Percentiles rank a stretch among this genome's conserved stretches.
phyloP scores from a whole-genome alignment of 2,329 filamentous ascomycete genomes.

The Talaromyces marneffei region DNA sequence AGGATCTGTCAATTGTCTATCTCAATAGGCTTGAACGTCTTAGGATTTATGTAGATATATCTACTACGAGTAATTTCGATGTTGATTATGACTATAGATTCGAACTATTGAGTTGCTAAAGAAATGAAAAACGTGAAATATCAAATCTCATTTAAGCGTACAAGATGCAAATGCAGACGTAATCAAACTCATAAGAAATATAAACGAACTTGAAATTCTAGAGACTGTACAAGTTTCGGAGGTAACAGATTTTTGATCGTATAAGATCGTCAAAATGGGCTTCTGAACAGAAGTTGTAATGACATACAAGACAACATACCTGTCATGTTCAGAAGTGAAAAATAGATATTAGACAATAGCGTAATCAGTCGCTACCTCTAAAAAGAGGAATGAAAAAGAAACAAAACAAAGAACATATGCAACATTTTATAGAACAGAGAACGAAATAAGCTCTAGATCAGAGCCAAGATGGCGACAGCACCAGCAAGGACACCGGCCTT shows the following conservation, averaged over 20 bases:
- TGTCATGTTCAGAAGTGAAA: not conserved
- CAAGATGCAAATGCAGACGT: not conserved
- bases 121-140: not conserved
- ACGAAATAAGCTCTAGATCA: not conserved
- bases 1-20: no score
- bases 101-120: no score
- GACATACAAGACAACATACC: not conserved
- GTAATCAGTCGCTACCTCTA: constrained; percentile 11
- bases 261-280: not conserved
- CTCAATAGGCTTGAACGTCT: no score
- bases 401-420: not conserved
- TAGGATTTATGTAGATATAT: not conserved
- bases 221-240: constrained; percentile 3
- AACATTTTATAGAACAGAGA: not conserved
- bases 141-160: not conserved
- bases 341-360: constrained; percentile 14
- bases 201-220: not conserved
- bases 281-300: not conserved
- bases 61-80: no score
- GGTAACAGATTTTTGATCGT: not conserved
- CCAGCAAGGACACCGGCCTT: not conserved
- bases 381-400: not conserved
- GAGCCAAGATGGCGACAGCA: constrained; percentile 4
- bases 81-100: no score
- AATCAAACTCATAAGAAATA: not conserved